A percentile compares a stretch with the other conserved stretches of the same genome.
Evolutionary conservation across 2,329 filamentous ascomycete genomes (phyloP).

Genomic region (Lanzia echinophila): DNA sequence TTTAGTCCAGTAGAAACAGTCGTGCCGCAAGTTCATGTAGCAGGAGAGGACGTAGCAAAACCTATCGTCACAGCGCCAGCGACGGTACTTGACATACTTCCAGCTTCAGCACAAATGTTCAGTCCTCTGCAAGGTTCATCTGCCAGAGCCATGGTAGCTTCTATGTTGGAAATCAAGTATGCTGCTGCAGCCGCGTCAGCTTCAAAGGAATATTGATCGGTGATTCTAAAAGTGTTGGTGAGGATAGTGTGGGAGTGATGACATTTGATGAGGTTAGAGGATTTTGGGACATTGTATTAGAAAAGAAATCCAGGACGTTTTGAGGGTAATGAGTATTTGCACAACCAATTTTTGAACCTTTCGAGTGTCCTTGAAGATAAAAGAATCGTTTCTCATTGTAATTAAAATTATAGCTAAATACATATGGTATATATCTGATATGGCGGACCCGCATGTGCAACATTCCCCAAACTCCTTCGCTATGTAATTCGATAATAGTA

Average conservation of each 20-base stretch:
- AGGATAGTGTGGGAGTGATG: not conserved
- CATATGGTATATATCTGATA: not conserved
- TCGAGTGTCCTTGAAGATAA: not conserved
- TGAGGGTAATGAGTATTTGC: slow-evolving; percentile 9
- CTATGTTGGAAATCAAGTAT: slow-evolving; percentile 8
- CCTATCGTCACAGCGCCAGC: not conserved
- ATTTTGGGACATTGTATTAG: slow-evolving; percentile 4
- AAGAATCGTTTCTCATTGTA: slow-evolving; percentile 4
- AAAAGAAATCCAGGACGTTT: not conserved
- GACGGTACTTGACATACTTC: not conserved
- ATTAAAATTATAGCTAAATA: slow-evolving; percentile 5
- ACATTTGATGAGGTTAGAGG: not conserved
- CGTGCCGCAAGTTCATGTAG: not conserved
- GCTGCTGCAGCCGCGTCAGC: not conserved
- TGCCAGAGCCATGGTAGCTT: not conserved
- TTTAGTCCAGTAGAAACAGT: not conserved
- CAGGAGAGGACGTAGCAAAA: not conserved
- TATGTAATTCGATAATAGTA: slow-evolving; percentile 2
- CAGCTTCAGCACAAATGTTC: not conserved
- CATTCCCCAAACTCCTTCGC: slow-evolving; percentile 1
- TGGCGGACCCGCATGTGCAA: not conserved
- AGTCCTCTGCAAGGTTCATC: not conserved
- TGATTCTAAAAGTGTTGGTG: no score
- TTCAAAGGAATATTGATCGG: not conserved
- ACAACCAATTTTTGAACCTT: slow-evolving; percentile 7